A percentile compares a stretch with the other conserved stretches of the same genome.
These are phyloP conservation scores for Russula brevipes DNA, from an alignment of 768 basidiomycete species.

Conservation along the genomic window DNA sequence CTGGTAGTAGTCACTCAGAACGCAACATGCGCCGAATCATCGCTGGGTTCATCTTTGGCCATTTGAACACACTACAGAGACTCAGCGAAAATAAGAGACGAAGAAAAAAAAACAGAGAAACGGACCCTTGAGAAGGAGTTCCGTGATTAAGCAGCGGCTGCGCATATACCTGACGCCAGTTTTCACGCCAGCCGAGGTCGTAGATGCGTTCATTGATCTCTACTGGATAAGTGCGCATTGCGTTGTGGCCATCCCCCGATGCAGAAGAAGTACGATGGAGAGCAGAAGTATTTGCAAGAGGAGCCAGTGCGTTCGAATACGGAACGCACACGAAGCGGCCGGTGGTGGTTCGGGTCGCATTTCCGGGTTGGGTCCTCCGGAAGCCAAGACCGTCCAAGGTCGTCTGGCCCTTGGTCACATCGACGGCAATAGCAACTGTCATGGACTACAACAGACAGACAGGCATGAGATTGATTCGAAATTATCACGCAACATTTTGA, in stretches of 20 bases:
- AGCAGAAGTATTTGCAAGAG: slow-evolving; percentile 11
- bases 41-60: slow-evolving; percentile 25
- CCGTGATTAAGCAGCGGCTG: slow-evolving; percentile 14
- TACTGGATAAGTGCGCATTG: slow-evolving; percentile 13
- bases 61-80: slow-evolving; percentile 12
- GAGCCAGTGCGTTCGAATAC: not conserved
- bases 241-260: not conserved
- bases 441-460: slow-evolving; percentile 10
- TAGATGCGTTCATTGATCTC: slow-evolving; percentile 17
- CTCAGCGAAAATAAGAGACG: not conserved
- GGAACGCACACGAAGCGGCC: slow-evolving; percentile 22
- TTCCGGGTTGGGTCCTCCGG: not conserved
- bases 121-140: slow-evolving; percentile 1
- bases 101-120: not conserved
- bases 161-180: slow-evolving; percentile 20
- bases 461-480: no score
- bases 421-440: slow-evolving; percentile 5
- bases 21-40: slow-evolving; percentile 20
- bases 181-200: slow-evolving; percentile 25
- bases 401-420: slow-evolving; percentile 21
- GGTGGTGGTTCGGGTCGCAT: not conserved
- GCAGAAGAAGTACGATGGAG: not conserved
- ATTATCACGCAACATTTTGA: not conserved
- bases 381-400: slow-evolving; percentile 17
- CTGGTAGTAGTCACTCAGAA: not conserved